Base-by-base conservation (phyloP, 129 eudicot genomes). In the Pulicaria dysenterica region DNA sequence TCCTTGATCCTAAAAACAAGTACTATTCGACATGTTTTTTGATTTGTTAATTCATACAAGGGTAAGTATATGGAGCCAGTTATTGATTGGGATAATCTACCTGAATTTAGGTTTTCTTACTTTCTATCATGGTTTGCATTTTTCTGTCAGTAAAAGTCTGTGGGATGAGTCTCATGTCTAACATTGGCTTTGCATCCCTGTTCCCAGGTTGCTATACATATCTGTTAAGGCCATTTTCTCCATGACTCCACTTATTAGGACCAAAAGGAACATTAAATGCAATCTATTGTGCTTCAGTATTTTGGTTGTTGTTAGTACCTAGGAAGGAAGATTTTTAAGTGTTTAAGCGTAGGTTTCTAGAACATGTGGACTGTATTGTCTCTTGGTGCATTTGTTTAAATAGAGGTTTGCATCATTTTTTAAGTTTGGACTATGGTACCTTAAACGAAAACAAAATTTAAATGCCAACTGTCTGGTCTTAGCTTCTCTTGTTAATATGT, bases 331-430 rank as follows among this genome's bases (percentile, higher is more conserved):
- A 57, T 61, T 48, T 60, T 40, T 0, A 60, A 47, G 70, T 16
- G 60, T 73, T 73, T 48, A 46, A 34, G 38, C 49, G 11, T 9
- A 72, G 36, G 42, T 43, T 43, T 24, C 71, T 66, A 46, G 42
- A 24, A 46, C 31, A 15, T 19, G 47, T 24, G 8, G 67, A 5
- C 8, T 44, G 44, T 42, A 10, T 12, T 24, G 4, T 7, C 34
- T 43, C 36, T 71, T 71, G 50, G 56, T 71, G 66, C 41, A 71
- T 36, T 17, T 55, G 17, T 19, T 24, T 24, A 13, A 55, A 13
- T 17, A 19, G 10, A 41, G 55, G 14, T 45, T 65, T 65, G 14
- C 19, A 13, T 2, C 41, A 42, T 31, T 47, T 12, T 2, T 57
- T n/a, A 47, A 48, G 72, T 67, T 45, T 48, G n/a, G 44, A 67